Conservation (phyloP, 768 basidiomycete species). For the Macrocybe gigantea region DNA sequence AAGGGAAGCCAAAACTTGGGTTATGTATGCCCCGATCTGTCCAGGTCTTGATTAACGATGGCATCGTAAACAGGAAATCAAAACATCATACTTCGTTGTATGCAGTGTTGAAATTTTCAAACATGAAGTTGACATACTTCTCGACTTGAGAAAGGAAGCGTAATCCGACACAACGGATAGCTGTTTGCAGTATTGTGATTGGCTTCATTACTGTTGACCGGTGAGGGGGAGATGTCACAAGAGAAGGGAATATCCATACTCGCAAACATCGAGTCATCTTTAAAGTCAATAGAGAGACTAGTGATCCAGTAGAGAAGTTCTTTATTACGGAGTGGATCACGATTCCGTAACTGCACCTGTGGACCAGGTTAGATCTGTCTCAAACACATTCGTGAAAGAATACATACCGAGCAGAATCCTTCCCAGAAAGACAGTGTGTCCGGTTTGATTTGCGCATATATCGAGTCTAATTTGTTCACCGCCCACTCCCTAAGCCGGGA, state of each 20-base stretch:
- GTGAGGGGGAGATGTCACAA: neutral
- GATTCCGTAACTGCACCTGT: conserved; percentile 51
- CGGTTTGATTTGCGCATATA: conserved; percentile 75
- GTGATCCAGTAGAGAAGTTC: conserved; percentile 75
- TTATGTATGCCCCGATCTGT: conserved; percentile 67
- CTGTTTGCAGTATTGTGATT: conserved; percentile 48
- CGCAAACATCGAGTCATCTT: conserved; percentile 81
- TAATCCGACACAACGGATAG: conserved; percentile 55
- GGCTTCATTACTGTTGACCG: conserved; percentile 64
- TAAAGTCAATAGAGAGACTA: conserved; percentile 73
- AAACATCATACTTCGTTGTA: conserved; percentile 68
- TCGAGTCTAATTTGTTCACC: conserved; percentile 47
- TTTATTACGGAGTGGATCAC: conserved; percentile 76
- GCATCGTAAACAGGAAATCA: neutral
- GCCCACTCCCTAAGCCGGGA: conserved; percentile 73
- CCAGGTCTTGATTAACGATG: conserved; percentile 1
- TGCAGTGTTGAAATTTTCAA: conserved; percentile 72
- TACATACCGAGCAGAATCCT: conserved; percentile 48
- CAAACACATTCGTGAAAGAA: conserved; percentile 1
- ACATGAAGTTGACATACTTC: conserved; percentile 62
- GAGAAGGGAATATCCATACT: conserved; percentile 39
- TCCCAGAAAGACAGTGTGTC: conserved; percentile 82
- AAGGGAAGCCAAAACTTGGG: conserved; percentile 56
- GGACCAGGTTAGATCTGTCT: neutral
- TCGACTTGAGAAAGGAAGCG: conserved; percentile 66